A percentile compares a stretch with the other conserved stretches of the same genome.
Conservation (phyloP, 2,329 filamentous ascomycete genomes). For the Dryadomyces quercus-mongolicae region DNA sequence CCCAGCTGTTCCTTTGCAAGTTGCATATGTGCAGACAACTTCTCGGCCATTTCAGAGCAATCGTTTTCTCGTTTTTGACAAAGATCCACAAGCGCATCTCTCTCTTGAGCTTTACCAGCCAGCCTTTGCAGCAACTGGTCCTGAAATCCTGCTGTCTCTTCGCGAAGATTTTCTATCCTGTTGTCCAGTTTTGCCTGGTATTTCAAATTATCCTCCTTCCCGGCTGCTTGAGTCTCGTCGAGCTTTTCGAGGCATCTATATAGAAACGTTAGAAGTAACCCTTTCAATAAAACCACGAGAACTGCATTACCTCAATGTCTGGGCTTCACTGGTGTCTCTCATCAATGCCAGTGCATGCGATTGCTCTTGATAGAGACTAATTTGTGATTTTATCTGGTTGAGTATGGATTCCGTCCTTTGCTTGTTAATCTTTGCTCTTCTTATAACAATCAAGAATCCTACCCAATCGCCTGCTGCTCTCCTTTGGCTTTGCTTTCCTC, state of each 20-base stretch:
- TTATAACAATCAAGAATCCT: not conserved
- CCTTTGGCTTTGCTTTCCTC: not conserved
- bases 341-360: not conserved
- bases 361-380: not conserved
- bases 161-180: not conserved
- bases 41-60: not conserved
- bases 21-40: not conserved
- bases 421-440: not conserved
- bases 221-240: not conserved
- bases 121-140: not conserved
- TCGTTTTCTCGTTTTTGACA: slow-evolving; percentile 5
- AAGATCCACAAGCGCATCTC: not conserved
- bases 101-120: not conserved
- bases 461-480: slow-evolving; percentile 2
- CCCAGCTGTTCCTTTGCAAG: not conserved
- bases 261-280: not conserved
- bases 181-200: not conserved
- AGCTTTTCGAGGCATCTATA: not conserved
- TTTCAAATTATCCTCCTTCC: not conserved
- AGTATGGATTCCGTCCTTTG: not conserved
- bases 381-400: not conserved
- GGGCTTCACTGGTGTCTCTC: not conserved
- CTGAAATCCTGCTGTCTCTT: not conserved
- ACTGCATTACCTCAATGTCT: not conserved
- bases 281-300: not conserved